Percentiles rank a stretch among this genome's conserved stretches.
Evolutionary conservation across 2,329 filamentous ascomycete genomes (phyloP).

Genomic region (Emergomyces pasteurianus): DNA sequence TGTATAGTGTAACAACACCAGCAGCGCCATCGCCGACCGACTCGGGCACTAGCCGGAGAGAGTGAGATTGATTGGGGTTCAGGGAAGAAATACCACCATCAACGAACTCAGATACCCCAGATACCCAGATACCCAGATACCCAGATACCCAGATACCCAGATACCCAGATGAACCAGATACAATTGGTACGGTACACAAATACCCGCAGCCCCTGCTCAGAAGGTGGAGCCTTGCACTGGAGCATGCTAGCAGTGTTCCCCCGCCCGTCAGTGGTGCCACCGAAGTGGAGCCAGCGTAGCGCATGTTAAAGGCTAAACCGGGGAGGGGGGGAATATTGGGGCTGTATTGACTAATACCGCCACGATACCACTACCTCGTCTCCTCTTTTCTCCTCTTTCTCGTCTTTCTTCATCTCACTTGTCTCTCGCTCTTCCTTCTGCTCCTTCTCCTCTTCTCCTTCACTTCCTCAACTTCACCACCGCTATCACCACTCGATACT

Average conservation of each 20-base stretch:
- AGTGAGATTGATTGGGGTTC: not conserved
- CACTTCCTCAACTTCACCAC: not conserved
- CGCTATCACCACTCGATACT: not conserved
- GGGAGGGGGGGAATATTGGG: not conserved
- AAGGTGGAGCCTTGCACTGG: not conserved
- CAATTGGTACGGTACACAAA: not conserved
- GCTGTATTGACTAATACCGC: not conserved
- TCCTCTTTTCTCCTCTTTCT: conserved; percentile 1
- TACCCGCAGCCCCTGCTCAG: not conserved
- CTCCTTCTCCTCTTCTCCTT: not conserved
- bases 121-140: no score
- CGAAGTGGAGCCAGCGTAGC: not conserved
- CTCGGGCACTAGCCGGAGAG: no score
- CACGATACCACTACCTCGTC: conserved; percentile 2
- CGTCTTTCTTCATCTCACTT: not conserved
- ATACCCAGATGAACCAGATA: no score
- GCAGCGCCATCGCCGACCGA: not conserved
- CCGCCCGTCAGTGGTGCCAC: not conserved
- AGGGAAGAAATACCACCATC: not conserved
- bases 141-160: no score
- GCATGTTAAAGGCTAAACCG: not conserved
- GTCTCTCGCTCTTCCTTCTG: not conserved
- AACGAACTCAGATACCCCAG: no score
- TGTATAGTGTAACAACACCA: not conserved
- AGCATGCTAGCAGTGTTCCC: not conserved